Evolutionary conservation across 805 yeast genomes (phyloP).

Genomic region (Teunomyces lycoperdinae): DNA sequence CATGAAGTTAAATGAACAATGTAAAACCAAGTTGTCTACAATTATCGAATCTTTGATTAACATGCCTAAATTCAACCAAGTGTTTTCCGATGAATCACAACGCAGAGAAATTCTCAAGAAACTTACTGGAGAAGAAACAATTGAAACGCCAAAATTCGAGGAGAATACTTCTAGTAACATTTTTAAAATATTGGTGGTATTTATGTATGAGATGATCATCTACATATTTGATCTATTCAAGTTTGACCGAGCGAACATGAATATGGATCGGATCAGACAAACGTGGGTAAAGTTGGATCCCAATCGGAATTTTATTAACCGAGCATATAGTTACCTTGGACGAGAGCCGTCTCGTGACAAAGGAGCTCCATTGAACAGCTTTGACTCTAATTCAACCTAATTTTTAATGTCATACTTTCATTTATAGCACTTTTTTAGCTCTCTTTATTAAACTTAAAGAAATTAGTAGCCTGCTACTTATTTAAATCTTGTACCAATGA

Average conservation of each 20-base stretch:
- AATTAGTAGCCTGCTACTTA: conserved; percentile 5
- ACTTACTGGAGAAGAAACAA: conserved; percentile 22
- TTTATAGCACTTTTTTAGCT: too few relatives aligned
- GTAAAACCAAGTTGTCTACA: conserved; percentile 20
- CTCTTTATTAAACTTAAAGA: too few relatives aligned
- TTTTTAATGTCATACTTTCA: neutral
- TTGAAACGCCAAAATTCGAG: neutral
- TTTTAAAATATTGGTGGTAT: conserved; percentile 24
- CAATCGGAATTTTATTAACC: conserved; percentile 33
- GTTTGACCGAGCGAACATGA: conserved; percentile 42
- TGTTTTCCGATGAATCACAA: conserved; percentile 28
- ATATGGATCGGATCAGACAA: conserved; percentile 38
- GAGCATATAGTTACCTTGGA: conserved; percentile 31
- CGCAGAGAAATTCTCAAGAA: conserved; percentile 22
- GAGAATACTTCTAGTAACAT: conserved; percentile 7
- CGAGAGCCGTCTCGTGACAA: conserved; percentile 16
- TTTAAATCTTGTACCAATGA: conserved; percentile 16
- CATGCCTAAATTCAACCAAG: conserved; percentile 31
- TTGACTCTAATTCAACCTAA: neutral
- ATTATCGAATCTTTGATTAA: conserved; percentile 24
- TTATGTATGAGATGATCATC: conserved; percentile 31
- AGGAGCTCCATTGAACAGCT: conserved; percentile 9
- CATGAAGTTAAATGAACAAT: conserved; percentile 26
- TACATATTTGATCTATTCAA: conserved; percentile 33
- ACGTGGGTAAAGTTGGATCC: conserved; percentile 42